Evolutionary conservation across 305 asterid species (phyloP).

Genomic region (Nicotiana rustica): DNA sequence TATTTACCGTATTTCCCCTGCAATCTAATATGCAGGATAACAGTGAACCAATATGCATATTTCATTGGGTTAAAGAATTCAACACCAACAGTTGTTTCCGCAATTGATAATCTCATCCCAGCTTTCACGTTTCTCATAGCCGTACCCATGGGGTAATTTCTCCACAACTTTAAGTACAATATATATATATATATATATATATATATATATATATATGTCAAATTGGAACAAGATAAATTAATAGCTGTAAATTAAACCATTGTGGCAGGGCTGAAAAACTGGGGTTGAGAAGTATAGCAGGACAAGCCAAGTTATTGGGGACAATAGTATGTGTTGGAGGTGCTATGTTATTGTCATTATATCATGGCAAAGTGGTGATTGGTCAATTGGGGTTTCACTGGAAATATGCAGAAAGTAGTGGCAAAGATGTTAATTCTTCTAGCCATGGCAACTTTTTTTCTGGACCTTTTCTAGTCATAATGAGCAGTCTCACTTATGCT

Average conservation of each 20-base stretch:
- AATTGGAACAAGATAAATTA: not conserved
- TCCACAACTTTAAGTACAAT: not conserved
- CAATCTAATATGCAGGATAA: slow-evolving; percentile 56
- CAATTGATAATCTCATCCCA: slow-evolving; percentile 73
- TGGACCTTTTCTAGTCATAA: slow-evolving; percentile 74
- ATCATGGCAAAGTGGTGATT: slow-evolving; percentile 63
- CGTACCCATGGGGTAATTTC: slow-evolving; percentile 63
- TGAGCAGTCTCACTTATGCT: slow-evolving; percentile 79
- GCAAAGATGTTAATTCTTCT: slow-evolving; percentile 39
- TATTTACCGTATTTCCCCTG: not conserved
- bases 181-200: no score
- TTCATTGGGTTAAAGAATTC: slow-evolving; percentile 80
- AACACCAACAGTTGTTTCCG: slow-evolving; percentile 85
- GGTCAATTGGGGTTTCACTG: slow-evolving; percentile 67
- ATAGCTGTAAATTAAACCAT: not conserved
- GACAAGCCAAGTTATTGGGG: slow-evolving; percentile 75
- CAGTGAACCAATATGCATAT: slow-evolving; percentile 74
- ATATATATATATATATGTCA: no score
- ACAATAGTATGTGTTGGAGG: slow-evolving; percentile 79
- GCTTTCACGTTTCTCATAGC: slow-evolving; percentile 85
- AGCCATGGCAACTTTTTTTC: slow-evolving; percentile 51
- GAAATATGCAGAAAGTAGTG: slow-evolving; percentile 61
- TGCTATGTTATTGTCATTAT: slow-evolving; percentile 71
- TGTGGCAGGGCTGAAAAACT: slow-evolving; percentile 59
- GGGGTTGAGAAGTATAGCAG: slow-evolving; percentile 65